phyloP scores from a whole-genome alignment of 2,329 filamentous ascomycete species.

The Sclerotinia borealis region DNA sequence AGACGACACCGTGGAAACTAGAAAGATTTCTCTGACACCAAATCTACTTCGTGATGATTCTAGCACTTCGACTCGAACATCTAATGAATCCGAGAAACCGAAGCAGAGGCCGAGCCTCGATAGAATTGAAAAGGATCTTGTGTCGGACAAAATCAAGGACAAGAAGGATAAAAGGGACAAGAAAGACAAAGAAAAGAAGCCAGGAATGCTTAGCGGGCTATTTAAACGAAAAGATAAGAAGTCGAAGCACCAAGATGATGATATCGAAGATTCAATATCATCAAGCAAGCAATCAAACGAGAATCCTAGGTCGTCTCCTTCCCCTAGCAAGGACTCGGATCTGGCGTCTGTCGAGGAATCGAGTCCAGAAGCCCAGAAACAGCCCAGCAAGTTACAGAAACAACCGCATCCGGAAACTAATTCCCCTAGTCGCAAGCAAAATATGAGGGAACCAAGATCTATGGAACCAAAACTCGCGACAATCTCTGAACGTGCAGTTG shows the following conservation, averaged over 20 bases:
- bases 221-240: conserved; percentile 43
- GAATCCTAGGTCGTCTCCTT: conserved; percentile 32
- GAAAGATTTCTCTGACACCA: conserved; percentile 94
- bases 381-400: conserved; percentile 66
- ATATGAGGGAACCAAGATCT: conserved; percentile 20
- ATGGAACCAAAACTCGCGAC: conserved; percentile 24
- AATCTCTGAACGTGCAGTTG: conserved; percentile 25
- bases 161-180: conserved; percentile 57
- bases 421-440: conserved; percentile 26
- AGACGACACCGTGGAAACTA: conserved; percentile 89
- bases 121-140: conserved; percentile 61
- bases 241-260: conserved; percentile 47
- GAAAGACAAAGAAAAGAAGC: conserved; percentile 47
- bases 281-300: conserved; percentile 38
- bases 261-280: conserved; percentile 35
- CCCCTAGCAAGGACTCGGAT: conserved; percentile 32
- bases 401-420: conserved; percentile 35
- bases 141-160: conserved; percentile 62
- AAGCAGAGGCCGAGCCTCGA: conserved; percentile 66
- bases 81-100: conserved; percentile 42
- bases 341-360: conserved; percentile 23
- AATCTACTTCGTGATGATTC: conserved; percentile 81
- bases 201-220: conserved; percentile 60
- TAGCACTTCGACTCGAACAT: conserved; percentile 36
- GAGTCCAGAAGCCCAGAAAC: conserved; percentile 42